phyloP scores from a whole-genome alignment of 208 protist genomes.

The Phytomonas sp. region DNA sequence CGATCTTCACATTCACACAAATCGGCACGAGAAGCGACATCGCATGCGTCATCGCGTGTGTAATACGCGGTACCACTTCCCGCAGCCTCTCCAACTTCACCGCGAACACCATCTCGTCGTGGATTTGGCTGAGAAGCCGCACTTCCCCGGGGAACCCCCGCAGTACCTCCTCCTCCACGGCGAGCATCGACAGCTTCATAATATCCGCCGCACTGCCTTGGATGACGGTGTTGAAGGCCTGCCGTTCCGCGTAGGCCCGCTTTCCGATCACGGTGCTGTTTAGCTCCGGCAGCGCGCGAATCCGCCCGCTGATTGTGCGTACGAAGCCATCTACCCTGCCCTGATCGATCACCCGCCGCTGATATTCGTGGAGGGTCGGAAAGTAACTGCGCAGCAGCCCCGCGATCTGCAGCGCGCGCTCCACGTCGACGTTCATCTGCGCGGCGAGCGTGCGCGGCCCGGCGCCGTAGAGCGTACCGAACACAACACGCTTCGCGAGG shows the following conservation, averaged over 20 bases:
- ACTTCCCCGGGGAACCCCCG: conserved; percentile 25
- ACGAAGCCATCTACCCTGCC: conserved; percentile 63
- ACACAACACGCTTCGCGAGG: conserved; percentile 80
- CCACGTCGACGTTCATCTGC: conserved; percentile 57
- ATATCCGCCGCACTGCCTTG: conserved; percentile 87
- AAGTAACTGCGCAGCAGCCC: conserved; percentile 46
- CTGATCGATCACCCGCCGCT: conserved; percentile 49
- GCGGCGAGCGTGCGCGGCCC: conserved; percentile 58
- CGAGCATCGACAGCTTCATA: conserved; percentile 85
- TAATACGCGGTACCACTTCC: conserved; percentile 32
- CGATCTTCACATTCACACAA: conserved; percentile 55
- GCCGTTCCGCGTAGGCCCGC: conserved; percentile 72
- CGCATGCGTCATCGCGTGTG: conserved; percentile 29
- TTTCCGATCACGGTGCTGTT: conserved; percentile 43
- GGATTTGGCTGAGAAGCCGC: conserved; percentile 53
- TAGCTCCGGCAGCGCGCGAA: conserved; percentile 66
- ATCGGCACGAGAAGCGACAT: conserved; percentile 69
- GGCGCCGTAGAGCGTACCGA: conserved; percentile 83
- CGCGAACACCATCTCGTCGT: conserved; percentile 84
- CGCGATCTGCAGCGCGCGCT: conserved; percentile 47
- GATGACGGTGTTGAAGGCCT: conserved; percentile 88
- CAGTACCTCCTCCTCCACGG: conserved; percentile 58
- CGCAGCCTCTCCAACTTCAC: conserved; percentile 33
- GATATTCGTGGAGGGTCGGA: conserved; percentile 59
- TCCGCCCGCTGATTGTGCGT: conserved; percentile 72